phyloP scores from a whole-genome alignment of 441 rosid species.

The Biscutella laevigata region DNA sequence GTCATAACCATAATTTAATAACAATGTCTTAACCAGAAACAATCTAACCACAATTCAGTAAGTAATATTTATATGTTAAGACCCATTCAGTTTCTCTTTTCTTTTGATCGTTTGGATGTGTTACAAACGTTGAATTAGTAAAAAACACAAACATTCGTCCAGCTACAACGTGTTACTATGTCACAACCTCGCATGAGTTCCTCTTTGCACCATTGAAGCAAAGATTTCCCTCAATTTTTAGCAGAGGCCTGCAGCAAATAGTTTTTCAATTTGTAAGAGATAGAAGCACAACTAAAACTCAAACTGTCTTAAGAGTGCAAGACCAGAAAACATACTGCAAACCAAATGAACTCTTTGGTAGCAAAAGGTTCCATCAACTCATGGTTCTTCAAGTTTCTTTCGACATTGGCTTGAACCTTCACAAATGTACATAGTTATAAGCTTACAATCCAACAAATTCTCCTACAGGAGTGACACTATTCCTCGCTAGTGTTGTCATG shows the following conservation, averaged over 20 bases:
- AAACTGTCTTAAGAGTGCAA: background rate
- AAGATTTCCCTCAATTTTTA: too few species aligned
- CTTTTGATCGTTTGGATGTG: too few species aligned
- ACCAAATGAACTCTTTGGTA: conserved; percentile 90
- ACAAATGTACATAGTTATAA: conserved; percentile 6
- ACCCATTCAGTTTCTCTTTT: too few species aligned
- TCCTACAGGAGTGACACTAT: background rate
- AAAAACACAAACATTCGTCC: too few species aligned
- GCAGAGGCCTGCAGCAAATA: conserved; percentile 71
- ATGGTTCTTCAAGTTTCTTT: conserved; percentile 52
- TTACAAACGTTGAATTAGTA: too few species aligned
- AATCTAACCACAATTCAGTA: too few species aligned
- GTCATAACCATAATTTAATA: too few species aligned
- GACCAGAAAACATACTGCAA: conserved; percentile 47
- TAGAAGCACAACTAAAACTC: background rate
- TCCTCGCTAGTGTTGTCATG: background rate
- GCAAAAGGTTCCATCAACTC: conserved; percentile 77
- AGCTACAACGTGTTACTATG: too few species aligned
- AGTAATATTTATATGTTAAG: too few species aligned
- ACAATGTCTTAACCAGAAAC: too few species aligned
- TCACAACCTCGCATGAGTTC: too few species aligned
- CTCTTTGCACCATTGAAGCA: too few species aligned
- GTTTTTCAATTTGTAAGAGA: background rate
- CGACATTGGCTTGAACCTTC: conserved; percentile 65
- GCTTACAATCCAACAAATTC: background rate